phyloP scores from a whole-genome alignment of 1,284 basidiomycete genomes.

The Leccinum subrobustum region DNA sequence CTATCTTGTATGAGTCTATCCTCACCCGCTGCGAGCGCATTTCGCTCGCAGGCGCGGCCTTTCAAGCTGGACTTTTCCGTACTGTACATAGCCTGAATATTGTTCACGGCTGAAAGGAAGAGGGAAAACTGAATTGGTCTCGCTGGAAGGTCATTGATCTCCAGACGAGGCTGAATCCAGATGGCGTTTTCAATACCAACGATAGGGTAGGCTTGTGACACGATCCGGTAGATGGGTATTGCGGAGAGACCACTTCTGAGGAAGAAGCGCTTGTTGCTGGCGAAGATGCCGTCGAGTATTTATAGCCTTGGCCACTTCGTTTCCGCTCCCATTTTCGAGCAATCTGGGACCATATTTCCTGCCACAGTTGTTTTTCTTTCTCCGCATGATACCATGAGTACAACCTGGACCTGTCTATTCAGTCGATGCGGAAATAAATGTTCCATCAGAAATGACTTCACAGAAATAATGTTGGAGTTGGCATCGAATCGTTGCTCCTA shows the following conservation, averaged over 20 bases:
- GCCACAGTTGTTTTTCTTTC: neutral
- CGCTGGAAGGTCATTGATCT: slow-evolving; percentile 14
- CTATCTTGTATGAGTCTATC: neutral
- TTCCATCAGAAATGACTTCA: neutral
- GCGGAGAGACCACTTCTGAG: neutral
- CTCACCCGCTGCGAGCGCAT: slow-evolving; percentile 1
- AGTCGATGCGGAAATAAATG: neutral
- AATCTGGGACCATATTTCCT: neutral
- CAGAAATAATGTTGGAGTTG: neutral
- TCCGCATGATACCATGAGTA: neutral
- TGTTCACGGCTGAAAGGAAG: slow-evolving; percentile 14
- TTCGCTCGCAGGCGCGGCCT: too few relatives aligned
- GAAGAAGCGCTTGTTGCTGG: neutral
- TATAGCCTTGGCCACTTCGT: neutral
- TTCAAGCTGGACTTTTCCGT: neutral
- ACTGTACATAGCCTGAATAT: slow-evolving; percentile 8
- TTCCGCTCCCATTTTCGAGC: neutral
- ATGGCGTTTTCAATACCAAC: neutral
- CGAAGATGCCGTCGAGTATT: neutral
- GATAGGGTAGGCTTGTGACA: slow-evolving; percentile 14
- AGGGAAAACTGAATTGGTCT: slow-evolving; percentile 17
- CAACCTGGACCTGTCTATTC: neutral
- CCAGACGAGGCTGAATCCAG: slow-evolving; percentile 15
- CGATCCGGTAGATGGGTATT: neutral
- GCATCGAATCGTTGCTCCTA: neutral